These are phyloP conservation scores for Neonothopanus nambi DNA, from an alignment of 1,284 basidiomycete species.

Conservation along the genomic window DNA sequence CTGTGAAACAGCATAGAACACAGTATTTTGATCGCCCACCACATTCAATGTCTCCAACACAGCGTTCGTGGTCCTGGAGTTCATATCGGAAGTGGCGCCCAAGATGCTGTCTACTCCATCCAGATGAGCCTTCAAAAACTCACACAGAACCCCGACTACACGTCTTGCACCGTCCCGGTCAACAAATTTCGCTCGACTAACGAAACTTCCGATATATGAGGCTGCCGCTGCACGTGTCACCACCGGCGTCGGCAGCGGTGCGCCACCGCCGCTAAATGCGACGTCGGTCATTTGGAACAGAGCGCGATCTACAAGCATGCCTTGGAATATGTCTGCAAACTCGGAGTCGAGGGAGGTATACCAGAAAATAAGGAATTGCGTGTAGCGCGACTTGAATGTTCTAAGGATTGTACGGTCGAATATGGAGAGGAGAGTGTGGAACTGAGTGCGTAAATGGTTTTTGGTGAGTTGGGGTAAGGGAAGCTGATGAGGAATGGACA, in stretches of 20 bases:
- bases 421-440: conserved; percentile 87
- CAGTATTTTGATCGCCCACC: conserved; percentile 56
- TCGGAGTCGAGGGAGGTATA: conserved; percentile 87
- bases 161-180: conserved; percentile 74
- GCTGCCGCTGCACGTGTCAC: conserved; percentile 88
- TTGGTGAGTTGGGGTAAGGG: conserved; percentile 27
- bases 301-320: conserved; percentile 87
- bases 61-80: conserved; percentile 14
- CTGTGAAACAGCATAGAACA: conserved; percentile 94
- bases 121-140: conserved; percentile 78
- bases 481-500: neutral
- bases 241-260: conserved; percentile 42
- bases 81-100: conserved; percentile 15
- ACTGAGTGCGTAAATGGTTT: conserved; percentile 57
- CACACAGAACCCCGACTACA: conserved; percentile 83
- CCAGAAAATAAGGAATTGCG: conserved; percentile 97
- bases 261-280: conserved; percentile 10
- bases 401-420: conserved; percentile 93
- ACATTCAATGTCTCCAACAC: conserved; percentile 35
- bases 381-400: conserved; percentile 96
- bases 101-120: conserved; percentile 66
- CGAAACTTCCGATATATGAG: conserved; percentile 90
- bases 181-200: conserved; percentile 89
- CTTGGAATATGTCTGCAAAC: conserved; percentile 92
- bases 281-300: conserved; percentile 58